Base-by-base conservation (phyloP, 1,139 yeast genomes). In the Insectozyma bohioensis region DNA sequence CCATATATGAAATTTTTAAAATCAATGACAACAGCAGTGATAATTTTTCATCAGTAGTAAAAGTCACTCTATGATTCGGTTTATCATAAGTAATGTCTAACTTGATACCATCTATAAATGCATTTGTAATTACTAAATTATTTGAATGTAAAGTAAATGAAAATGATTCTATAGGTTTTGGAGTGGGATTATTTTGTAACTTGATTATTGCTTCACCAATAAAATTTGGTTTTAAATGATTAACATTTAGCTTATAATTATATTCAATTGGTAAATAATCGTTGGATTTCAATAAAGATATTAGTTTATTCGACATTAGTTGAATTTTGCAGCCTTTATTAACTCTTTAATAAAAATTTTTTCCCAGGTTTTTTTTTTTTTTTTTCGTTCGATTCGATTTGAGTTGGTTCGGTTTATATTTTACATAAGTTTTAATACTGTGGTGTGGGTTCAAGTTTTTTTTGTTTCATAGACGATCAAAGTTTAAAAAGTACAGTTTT, bases 221-320 rank as follows among this genome's bases (percentile, higher is more conserved):
- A 51, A 78, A 80, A 48, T 78, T 78, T 18, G 81, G 69, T 54
- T 73, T 76, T n/a, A 53, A 38, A 32, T 75, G 79, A 47, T 63
- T 62, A 20, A 80, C 49, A 10, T 54, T 55, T 17, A 80, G 42
- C 2, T 49, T 46, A 20, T 79, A 51, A 9, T 56, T 59, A 46
- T 80, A 80, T 12, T 51, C 47, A n/a, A 45, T 35, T 2, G 84
- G 82, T 3, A 66, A 37, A 38, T 56, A 60, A 26, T 45, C 47
- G 45, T 69, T 70, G 20, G 54, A 34, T 36, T 59, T 45, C n/a
- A 51, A 35, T 30, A 56, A 45, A 20, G 49, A 44, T 6, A 17
- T 13, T 16, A 33, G 10, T n/a, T n/a, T n/a, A n/a, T n/a, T n/a
- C n/a, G n/a, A n/a, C n/a, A n/a, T n/a, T n/a, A n/a, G n/a, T n/a